Percentiles rank a stretch among this genome's conserved stretches.
These are phyloP conservation scores for Lagerstroemia speciosa DNA, from an alignment of 345 rosid species.

Conservation along the genomic window DNA sequence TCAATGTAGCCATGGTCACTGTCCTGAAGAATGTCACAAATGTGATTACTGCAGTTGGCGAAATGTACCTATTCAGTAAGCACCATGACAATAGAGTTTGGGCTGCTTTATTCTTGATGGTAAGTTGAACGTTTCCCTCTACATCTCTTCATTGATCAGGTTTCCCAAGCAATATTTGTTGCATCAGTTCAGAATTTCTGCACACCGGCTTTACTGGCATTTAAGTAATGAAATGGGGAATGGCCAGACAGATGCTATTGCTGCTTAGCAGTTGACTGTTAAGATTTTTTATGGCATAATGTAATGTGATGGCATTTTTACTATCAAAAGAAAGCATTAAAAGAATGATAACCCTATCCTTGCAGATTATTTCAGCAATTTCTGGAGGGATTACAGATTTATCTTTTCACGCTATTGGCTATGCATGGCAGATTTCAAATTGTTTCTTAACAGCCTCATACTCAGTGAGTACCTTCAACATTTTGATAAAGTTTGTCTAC, in stretches of 20 bases:
- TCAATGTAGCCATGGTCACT: constrained; percentile 97
- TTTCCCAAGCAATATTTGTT: background rate
- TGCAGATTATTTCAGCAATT: constrained; percentile 85
- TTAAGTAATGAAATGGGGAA: background rate
- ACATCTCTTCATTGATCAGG: background rate
- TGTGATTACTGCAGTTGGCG: constrained; percentile 92
- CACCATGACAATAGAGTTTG: constrained; percentile 90
- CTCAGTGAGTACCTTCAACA: constrained; percentile 53
- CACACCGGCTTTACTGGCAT: background rate
- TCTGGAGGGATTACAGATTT: constrained; percentile 97
- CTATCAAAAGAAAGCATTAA: background rate
- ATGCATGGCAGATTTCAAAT: constrained; percentile 84
- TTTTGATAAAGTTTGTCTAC: background rate
- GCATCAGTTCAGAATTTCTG: background rate
- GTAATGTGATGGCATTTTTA: background rate
- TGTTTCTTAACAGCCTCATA: constrained; percentile 92
- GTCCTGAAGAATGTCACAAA: constrained; percentile 97
- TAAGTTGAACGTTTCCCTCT: constrained; percentile 16
- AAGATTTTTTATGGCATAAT: background rate
- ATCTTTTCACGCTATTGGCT: constrained; percentile 81
- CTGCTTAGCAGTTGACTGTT: background rate
- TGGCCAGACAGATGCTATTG: background rate
- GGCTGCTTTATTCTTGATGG: constrained; percentile 97
- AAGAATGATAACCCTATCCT: background rate
- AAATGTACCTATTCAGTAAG: constrained; percentile 90